These are phyloP conservation scores for Austroboletus eburneus DNA, from an alignment of 768 basidiomycete species.

Conservation along the genomic window DNA sequence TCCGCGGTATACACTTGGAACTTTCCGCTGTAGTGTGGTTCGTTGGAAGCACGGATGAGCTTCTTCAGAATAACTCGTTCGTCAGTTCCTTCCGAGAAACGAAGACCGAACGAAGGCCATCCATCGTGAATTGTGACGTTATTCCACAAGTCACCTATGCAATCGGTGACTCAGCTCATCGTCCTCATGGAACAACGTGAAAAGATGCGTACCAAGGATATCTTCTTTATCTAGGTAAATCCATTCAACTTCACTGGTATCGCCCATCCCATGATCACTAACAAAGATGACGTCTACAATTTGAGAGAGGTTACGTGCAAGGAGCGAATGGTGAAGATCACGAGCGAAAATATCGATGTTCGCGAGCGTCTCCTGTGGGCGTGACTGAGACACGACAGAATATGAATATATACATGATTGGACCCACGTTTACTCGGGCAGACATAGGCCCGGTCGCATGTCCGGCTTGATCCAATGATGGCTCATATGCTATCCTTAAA, in stretches of 20 bases:
- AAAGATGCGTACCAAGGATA: slow-evolving; percentile 22
- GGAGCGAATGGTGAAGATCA: slow-evolving; percentile 59
- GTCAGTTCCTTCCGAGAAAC: slow-evolving; percentile 63
- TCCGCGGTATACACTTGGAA: slow-evolving; percentile 53
- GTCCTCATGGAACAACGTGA: neutral
- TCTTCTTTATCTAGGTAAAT: slow-evolving; percentile 65
- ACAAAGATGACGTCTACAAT: slow-evolving; percentile 90
- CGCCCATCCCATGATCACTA: slow-evolving; percentile 89
- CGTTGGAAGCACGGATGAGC: slow-evolving; percentile 49
- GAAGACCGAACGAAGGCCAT: slow-evolving; percentile 86
- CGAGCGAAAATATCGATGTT: slow-evolving; percentile 73
- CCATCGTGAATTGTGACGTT: slow-evolving; percentile 62
- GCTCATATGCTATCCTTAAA: slow-evolving; percentile 62
- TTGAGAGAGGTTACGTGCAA: slow-evolving; percentile 68
- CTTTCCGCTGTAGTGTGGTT: slow-evolving; percentile 39
- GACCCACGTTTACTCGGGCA: slow-evolving; percentile 61
- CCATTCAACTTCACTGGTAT: slow-evolving; percentile 72
- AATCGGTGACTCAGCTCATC: neutral
- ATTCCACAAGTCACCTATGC: slow-evolving; percentile 22
- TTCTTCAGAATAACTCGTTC: slow-evolving; percentile 49
- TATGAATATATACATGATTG: neutral
- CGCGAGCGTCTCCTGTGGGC: slow-evolving; percentile 52
- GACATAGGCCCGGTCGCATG: slow-evolving; percentile 70
- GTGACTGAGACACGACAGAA: neutral
- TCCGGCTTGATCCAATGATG: slow-evolving; percentile 82